Conservation (phyloP, 208 protist genomes). For the Trypanosoma avium region DNA sequence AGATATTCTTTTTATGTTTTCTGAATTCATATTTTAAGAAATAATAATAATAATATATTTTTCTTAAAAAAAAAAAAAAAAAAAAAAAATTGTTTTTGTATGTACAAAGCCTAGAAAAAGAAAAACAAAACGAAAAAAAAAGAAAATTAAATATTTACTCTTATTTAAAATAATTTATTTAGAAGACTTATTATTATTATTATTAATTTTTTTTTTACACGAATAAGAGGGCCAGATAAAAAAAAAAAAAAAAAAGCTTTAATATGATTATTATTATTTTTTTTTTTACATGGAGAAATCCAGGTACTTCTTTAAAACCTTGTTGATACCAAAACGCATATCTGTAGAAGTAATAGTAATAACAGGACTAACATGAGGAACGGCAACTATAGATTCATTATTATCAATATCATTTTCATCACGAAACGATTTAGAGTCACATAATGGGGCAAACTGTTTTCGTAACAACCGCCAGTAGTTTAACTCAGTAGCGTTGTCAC, state of each 20-base stretch:
- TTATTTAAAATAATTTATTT: too few species aligned
- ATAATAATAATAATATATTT: constrained; percentile 14
- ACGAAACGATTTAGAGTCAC: not conserved
- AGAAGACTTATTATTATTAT: too few species aligned
- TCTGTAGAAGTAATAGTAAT: constrained; percentile 46
- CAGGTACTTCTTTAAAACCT: constrained; percentile 10
- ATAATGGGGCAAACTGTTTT: not conserved
- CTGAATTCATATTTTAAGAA: too few species aligned
- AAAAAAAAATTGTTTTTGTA: not conserved
- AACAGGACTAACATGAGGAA: constrained; percentile 10
- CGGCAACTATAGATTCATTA: not conserved
- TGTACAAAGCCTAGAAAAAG: not conserved
- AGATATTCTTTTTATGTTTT: too few species aligned
- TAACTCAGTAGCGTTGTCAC: not conserved
- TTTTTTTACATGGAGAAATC: not conserved
- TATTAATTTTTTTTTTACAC: too few species aligned
- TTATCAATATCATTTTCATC: not conserved
- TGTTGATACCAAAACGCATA: constrained; percentile 48
- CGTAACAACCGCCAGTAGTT: constrained; percentile 21
- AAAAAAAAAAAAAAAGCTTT: not conserved
- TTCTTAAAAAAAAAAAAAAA: not conserved
- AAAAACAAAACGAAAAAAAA: not conserved
- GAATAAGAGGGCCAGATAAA: too few species aligned
- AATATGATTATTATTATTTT: not conserved
- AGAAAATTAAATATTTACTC: too few species aligned